phyloP scores from a whole-genome alignment of 306 rosid species.

The Sechiopsis laciniata region DNA sequence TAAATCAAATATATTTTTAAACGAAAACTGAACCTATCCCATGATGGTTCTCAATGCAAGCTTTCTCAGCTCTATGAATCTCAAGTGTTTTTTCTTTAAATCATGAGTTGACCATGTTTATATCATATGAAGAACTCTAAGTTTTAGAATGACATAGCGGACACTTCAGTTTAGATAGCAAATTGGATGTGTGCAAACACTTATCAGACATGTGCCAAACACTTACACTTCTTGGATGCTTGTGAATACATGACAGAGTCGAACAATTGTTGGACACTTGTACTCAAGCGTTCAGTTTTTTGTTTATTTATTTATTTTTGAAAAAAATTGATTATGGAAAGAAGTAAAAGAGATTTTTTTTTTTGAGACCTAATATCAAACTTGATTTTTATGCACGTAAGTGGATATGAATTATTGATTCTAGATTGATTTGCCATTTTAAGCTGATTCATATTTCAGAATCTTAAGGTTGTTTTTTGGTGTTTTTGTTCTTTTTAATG shows the following conservation, averaged over 20 bases:
- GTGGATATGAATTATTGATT: not conserved
- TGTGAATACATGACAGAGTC: not conserved
- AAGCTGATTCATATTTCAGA: not conserved
- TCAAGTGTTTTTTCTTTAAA: not conserved
- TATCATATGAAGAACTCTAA: not conserved
- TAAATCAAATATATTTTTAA: not conserved
- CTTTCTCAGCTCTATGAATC: not conserved
- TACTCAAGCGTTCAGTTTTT: not conserved
- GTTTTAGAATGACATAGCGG: not conserved
- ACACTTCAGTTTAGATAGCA: not conserved
- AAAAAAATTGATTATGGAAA: not conserved
- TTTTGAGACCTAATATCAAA: not conserved
- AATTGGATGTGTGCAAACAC: not conserved
- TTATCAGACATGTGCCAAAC: not conserved
- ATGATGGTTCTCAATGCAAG: not conserved
- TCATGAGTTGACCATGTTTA: not conserved
- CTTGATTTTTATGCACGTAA: not conserved
- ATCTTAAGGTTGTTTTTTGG: not conserved
- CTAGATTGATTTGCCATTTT: not conserved
- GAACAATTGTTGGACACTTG: not conserved
- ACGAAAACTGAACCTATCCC: not conserved
- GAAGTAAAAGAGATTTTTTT: not conserved
- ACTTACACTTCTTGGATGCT: not conserved
- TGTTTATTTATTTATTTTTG: not conserved
- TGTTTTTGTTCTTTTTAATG: not conserved